A percentile compares a stretch with the other conserved stretches of the same genome.
These are phyloP conservation scores for Pseudopyrenochaeta lycopersici DNA, from an alignment of 2,329 filamentous ascomycete species.

Conservation along the genomic window DNA sequence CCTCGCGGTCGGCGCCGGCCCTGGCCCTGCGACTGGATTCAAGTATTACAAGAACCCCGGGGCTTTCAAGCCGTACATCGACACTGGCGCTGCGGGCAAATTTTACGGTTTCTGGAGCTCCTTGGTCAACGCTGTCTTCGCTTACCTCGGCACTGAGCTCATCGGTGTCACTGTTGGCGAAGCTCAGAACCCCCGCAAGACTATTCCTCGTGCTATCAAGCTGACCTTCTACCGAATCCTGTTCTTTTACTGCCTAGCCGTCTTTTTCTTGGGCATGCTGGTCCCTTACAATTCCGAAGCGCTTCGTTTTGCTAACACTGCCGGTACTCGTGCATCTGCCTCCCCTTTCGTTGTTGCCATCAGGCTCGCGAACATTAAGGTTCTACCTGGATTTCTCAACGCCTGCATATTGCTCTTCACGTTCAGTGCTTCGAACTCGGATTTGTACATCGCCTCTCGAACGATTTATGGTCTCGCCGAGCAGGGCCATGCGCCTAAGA, in stretches of 20 bases:
- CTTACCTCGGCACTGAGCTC: conserved; percentile 76
- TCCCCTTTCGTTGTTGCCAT: conserved; percentile 82
- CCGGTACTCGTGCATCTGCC: conserved; percentile 60
- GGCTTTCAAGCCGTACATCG: conserved; percentile 54
- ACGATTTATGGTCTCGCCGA: conserved; percentile 77
- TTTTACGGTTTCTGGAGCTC: conserved; percentile 69
- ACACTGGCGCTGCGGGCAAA: conserved; percentile 43
- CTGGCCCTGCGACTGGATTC: conserved; percentile 54
- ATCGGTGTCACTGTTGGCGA: conserved; percentile 82
- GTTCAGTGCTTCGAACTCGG: conserved; percentile 79
- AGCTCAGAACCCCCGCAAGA: conserved; percentile 80
- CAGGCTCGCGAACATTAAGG: conserved; percentile 67
- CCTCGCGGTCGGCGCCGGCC: conserved; percentile 55
- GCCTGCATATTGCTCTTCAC: conserved; percentile 78
- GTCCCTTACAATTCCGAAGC: conserved; percentile 74
- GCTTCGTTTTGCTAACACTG: conserved; percentile 67
- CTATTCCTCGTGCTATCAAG: conserved; percentile 79
- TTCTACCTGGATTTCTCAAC: conserved; percentile 74
- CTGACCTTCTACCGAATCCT: conserved; percentile 84
- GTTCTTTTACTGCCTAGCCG: conserved; percentile 79
- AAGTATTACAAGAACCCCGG: conserved; percentile 57
- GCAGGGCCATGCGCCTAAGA: conserved; percentile 74
- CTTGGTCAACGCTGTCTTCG: conserved; percentile 80
- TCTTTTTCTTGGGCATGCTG: conserved; percentile 78
- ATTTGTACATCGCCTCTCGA: conserved; percentile 77